Percentiles rank a stretch among this genome's conserved stretches.
phyloP scores from a whole-genome alignment of 148 eudicot species.

The Selenicereus undatus region DNA sequence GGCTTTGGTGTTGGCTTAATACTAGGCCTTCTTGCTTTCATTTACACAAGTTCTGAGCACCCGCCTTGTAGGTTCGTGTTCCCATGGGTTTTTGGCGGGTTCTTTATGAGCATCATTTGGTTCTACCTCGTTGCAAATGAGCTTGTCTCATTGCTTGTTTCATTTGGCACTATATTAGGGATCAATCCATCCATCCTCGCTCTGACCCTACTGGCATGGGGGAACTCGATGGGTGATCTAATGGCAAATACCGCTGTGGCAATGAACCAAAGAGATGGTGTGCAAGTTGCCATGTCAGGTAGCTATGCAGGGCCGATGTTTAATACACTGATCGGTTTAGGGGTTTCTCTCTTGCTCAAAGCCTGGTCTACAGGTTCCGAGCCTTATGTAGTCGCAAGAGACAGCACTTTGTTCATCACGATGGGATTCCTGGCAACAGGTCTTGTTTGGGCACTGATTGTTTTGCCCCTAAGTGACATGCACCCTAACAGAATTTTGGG shows the following conservation, averaged over 20 bases:
- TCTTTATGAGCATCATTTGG: slow-evolving; percentile 76
- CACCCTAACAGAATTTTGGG: slow-evolving; percentile 54
- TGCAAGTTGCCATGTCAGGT: slow-evolving; percentile 74
- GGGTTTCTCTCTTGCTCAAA: slow-evolving; percentile 51
- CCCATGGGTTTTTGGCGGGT: slow-evolving; percentile 68
- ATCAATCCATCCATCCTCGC: slow-evolving; percentile 63
- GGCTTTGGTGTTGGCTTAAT: slow-evolving; percentile 34
- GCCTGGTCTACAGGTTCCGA: slow-evolving; percentile 47
- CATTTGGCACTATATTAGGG: slow-evolving; percentile 51
- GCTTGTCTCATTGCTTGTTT: slow-evolving; percentile 55
- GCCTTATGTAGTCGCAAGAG: slow-evolving; percentile 38
- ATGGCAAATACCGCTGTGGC: slow-evolving; percentile 65
- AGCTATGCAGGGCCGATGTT: slow-evolving; percentile 83
- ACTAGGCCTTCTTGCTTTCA: slow-evolving; percentile 42
- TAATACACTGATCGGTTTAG: slow-evolving; percentile 57
- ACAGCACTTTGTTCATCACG: slow-evolving; percentile 44
- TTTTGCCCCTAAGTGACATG: slow-evolving; percentile 55
- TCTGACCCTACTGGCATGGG: slow-evolving; percentile 69
- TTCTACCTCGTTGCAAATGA: slow-evolving; percentile 67
- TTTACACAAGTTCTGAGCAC: slow-evolving; percentile 44
- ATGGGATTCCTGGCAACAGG: slow-evolving; percentile 50
- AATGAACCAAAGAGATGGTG: slow-evolving; percentile 48
- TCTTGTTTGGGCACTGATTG: slow-evolving; percentile 54
- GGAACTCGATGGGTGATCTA: slow-evolving; percentile 69
- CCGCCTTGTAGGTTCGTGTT: slow-evolving; percentile 54